Base-by-base conservation (phyloP, 345 rosid species). In the Kandelia obovata region DNA sequence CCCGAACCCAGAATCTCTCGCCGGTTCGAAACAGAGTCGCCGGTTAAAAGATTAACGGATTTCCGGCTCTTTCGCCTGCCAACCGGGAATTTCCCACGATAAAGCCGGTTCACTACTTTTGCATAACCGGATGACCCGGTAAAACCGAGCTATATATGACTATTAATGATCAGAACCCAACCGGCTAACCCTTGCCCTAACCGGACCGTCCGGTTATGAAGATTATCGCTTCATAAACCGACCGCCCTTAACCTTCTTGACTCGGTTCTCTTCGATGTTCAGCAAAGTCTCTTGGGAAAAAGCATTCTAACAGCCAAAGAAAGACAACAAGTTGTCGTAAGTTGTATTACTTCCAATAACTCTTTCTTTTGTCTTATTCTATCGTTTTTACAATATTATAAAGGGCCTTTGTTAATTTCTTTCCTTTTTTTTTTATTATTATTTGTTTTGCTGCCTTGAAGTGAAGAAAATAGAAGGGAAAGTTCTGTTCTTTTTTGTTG, bases 161-260 rank as follows among this genome's bases (percentile, higher is more conserved):
- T 3, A 58, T 37, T 52, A 49, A 35, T 66, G 70, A 30, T 11
- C 67, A 47, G 27, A 57, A 55, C 30, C 60, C 65, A 63, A 49
- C 76, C 80, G 74, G 61, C 61, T 65, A 53, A 20, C 57, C 71
- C 62, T 55, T 49, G 55, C 77, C 81, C 83, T 78, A 81, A 83
- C 84, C 80, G 83, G 81, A 69, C 74, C 68, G 64, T 78, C 81
- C 77, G 74, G 84, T 81, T 69, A 81, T 25, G 35, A 53, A 32
- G 60, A 27, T n/a, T 32, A 7, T 30, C 73, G 78, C 80, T 70
- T 75, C 51, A 35, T 62, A 52, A 34, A 43, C 49, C 49, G 32
- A 27, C 31, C 27, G 64, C 13, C 19, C 19, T 39, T 7, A 52
- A 70, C 79, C 46, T 28, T 67, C 74, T 64, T 52, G 58, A 71